Conservation (phyloP, 345 rosid genomes). For the Chamaenerion angustifolium region DNA sequence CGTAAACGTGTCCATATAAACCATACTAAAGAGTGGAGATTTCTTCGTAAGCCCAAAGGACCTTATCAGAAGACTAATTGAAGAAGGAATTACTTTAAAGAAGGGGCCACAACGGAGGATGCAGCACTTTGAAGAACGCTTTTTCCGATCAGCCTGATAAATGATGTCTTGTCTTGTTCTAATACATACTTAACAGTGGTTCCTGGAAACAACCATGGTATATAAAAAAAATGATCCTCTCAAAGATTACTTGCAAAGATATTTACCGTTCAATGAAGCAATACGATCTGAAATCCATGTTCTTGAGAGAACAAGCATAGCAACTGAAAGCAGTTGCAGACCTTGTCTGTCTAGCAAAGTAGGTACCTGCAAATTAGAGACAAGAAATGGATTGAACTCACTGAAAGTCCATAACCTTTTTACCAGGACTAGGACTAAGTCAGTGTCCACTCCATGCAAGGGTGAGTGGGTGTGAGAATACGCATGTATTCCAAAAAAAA, state of each 20-base stretch:
- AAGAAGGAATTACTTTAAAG: slow-evolving; percentile 45
- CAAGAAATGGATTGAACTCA: not conserved
- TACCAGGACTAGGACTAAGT: not conserved
- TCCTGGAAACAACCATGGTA: slow-evolving; percentile 33
- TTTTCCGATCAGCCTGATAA: slow-evolving; percentile 65
- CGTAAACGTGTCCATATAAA: no score
- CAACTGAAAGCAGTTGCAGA: slow-evolving; percentile 68
- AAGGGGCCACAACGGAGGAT: slow-evolving; percentile 86
- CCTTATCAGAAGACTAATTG: no score
- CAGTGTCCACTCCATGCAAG: not conserved
- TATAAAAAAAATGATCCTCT: slow-evolving; percentile 9
- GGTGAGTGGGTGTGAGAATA: not conserved
- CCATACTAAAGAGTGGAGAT: no score
- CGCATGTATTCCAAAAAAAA: no score
- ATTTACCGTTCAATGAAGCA: slow-evolving; percentile 82
- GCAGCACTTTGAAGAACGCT: slow-evolving; percentile 96
- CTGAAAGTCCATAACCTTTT: slow-evolving; percentile 9
- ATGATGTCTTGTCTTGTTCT: slow-evolving; percentile 90
- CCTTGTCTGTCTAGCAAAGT: slow-evolving; percentile 88
- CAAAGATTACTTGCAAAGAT: slow-evolving; percentile 6
- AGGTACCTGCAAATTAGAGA: slow-evolving; percentile 45
- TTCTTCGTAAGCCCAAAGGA: no score
- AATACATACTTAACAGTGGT: slow-evolving; percentile 89
- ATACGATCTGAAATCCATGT: slow-evolving; percentile 93
- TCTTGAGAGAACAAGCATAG: slow-evolving; percentile 80